Conservation (phyloP, 2,329 filamentous ascomycete genomes). For the Claviceps citrina region DNA sequence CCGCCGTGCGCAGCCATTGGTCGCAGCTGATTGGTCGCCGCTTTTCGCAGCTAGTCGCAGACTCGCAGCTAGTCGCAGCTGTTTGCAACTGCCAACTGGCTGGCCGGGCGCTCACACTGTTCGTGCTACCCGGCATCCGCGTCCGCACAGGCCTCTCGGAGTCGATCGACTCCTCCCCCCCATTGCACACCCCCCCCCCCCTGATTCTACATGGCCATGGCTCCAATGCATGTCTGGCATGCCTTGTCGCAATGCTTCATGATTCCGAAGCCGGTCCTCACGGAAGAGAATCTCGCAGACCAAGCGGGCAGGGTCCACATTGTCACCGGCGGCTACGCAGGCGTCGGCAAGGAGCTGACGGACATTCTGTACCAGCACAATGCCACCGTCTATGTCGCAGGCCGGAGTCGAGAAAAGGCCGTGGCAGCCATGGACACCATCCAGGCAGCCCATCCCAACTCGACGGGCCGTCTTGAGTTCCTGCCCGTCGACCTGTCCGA, state of each 20-base stretch:
- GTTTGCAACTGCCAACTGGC: no score
- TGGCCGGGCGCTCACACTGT: no score
- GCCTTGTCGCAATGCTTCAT: constrained; percentile 1
- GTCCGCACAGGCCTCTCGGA: no score
- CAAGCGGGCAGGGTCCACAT: constrained; percentile 27
- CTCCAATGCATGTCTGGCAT: neutral
- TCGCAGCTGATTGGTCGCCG: no score
- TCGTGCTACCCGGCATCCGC: no score
- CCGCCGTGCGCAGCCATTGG: no score
- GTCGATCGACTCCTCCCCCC: no score
- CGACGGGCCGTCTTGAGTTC: constrained; percentile 25
- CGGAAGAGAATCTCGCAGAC: constrained; percentile 4
- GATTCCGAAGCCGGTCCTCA: constrained; percentile 5
- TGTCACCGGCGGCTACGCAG: constrained; percentile 29
- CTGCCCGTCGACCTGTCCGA: constrained; percentile 31
- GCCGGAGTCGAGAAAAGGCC: constrained; percentile 30
- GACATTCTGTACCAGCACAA: constrained; percentile 38
- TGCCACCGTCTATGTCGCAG: constrained; percentile 39
- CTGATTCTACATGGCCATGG: neutral
- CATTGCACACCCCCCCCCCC: neutral
- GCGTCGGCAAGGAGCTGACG: constrained; percentile 36
- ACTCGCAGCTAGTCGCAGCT: no score
- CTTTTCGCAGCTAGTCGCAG: no score
- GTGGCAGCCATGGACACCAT: constrained; percentile 29
- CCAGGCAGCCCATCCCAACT: constrained; percentile 19